A percentile compares a stretch with the other conserved stretches of the same genome.
These are phyloP conservation scores for Akebia trifoliata DNA, from an alignment of 164 flowering plant species.

Conservation along the genomic window DNA sequence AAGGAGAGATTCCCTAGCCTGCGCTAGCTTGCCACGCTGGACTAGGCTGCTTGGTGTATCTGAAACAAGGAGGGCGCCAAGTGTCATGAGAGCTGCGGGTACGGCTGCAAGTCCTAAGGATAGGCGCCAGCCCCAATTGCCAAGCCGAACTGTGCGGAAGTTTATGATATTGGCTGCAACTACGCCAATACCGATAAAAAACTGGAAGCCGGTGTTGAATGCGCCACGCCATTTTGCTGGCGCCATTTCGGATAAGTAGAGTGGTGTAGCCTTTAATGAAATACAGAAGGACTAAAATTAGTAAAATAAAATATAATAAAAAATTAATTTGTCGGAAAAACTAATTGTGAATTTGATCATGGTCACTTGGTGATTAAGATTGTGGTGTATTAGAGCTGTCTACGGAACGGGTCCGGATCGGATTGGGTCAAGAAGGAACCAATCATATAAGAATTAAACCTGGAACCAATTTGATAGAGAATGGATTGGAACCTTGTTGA, in stretches of 20 bases:
- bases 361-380: no score
- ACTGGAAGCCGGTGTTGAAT: slow-evolving; percentile 57
- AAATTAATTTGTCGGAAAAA: not conserved
- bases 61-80: slow-evolving; percentile 46
- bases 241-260: slow-evolving; percentile 67
- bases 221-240: slow-evolving; percentile 72
- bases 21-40: slow-evolving; percentile 39
- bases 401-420: no score
- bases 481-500: no score
- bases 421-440: no score
- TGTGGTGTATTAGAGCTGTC: no score
- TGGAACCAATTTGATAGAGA: no score
- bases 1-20: slow-evolving; percentile 33
- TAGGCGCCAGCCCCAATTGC: slow-evolving; percentile 60
- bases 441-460: no score
- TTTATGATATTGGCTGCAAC: slow-evolving; percentile 49
- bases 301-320: no score
- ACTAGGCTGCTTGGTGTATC: slow-evolving; percentile 53
- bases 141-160: slow-evolving; percentile 32
- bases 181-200: slow-evolving; percentile 56
- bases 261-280: slow-evolving; percentile 48
- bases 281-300: not conserved
- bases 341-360: no score
- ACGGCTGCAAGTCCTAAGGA: slow-evolving; percentile 60
- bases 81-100: slow-evolving; percentile 51